Evolutionary conservation across 2,329 filamentous ascomycete genomes (phyloP), one percentile per base, ranked within the genome.

Genomic region (Penicillium psychrosexuale): DNA sequence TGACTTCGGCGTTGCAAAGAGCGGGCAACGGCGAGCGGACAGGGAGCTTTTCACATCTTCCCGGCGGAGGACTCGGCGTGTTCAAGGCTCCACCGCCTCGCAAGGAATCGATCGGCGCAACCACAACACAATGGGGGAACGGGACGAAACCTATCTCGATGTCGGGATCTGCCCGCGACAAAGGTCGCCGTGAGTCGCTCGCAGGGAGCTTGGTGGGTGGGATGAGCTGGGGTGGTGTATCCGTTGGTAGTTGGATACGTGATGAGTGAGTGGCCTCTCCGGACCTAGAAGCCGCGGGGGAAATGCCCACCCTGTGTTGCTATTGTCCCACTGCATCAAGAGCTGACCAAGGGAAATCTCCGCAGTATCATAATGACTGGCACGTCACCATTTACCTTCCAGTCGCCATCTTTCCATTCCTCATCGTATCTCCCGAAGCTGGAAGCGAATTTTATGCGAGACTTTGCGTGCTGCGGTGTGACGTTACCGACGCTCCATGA

Each of bases 191-290:
- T 62, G 82, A 86, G 71, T 84, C 82, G 70, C 76, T 82, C 59
- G 82, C 82, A 37, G 82, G 84, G 62, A 86, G 84, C 69, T 74
- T 86, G 57, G 78, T 83, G 48, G 88, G 86, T 61, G 92, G 93
- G 66, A 91, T 96, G 87, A 97, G 92, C 75, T 99, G 93, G 92
- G 93, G 93, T 70, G 93, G 92, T 62, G 85, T 96, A 57, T 97
- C 93, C 8, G 90, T 97, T 62, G 93, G 93, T 60, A 97, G 93
- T 69, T 97, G 95, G 81, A 94, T 99, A 74, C 84, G 90, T 74
- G 93, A 99, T 78, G 94, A 99, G 94, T 99, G 85, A 85, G 93
- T 87, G 43, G 53, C 38, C 45, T 34, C 37, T 47, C 46, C 47
- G 45, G 37, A 53, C 24, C n/a, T 19, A 51, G 39, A 50, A 44